These are phyloP conservation scores for Xylariaceae sp. DNA, from an alignment of 2,329 filamentous ascomycete species.

Conservation along the genomic window DNA sequence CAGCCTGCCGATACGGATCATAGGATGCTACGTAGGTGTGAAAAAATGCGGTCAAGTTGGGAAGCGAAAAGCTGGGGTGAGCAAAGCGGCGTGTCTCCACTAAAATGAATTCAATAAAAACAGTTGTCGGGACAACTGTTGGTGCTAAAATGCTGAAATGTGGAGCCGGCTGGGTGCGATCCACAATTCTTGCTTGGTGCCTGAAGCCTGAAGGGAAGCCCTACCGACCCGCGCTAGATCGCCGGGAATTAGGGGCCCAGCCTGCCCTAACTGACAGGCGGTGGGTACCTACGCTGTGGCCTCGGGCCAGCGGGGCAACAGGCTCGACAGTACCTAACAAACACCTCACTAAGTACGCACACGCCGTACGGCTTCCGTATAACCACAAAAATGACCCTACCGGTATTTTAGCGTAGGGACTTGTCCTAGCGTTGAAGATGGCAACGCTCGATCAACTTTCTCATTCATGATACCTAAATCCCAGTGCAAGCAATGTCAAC, in stretches of 20 bases:
- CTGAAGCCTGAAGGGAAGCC: neutral
- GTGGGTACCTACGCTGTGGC: too few relatives aligned
- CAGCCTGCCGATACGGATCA: neutral
- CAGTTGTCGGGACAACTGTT: constrained; percentile 19
- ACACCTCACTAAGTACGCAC: too few relatives aligned
- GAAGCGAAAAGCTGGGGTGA: constrained; percentile 2
- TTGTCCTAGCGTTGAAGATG: too few relatives aligned
- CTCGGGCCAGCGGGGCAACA: too few relatives aligned
- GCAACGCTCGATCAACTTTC: neutral
- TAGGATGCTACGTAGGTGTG: constrained; percentile 4
- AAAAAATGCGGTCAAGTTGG: constrained; percentile 15
- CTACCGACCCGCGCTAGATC: too few relatives aligned
- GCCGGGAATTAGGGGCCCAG: too few relatives aligned
- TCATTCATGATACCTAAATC: neutral
- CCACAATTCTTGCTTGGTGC: too few relatives aligned
- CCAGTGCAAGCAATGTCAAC: neutral
- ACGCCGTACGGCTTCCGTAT: too few relatives aligned
- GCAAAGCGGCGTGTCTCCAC: constrained; percentile 15
- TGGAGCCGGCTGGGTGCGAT: neutral
- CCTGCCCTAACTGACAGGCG: too few relatives aligned
- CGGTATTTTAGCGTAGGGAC: too few relatives aligned
- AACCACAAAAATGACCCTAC: too few relatives aligned
- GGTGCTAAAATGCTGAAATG: neutral
- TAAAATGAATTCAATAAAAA: constrained; percentile 5
- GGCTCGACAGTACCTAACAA: too few relatives aligned